Base-by-base conservation (phyloP, 345 rosid species). In the Anacardium occidentale region DNA sequence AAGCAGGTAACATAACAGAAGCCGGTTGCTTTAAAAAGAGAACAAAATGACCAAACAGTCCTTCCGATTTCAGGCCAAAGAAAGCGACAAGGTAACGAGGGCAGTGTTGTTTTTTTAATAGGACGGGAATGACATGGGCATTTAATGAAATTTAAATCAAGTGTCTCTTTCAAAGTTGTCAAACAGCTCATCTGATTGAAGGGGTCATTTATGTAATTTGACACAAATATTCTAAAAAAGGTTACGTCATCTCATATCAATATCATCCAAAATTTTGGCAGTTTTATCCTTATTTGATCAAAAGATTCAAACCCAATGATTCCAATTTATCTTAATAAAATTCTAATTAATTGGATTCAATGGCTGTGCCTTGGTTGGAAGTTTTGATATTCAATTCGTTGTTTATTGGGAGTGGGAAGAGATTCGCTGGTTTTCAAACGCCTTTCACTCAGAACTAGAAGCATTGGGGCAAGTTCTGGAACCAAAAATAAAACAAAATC, bases 401-500 rank as follows among this genome's bases (percentile, higher is more conserved):
- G 34, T 61, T 51, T 48, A 56, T 75, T 68, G 75, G 77, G 72
- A 78, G 75, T 53, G 72, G 42, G 58, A 64, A 55, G 62, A 74
- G 82, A 76, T 80, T 79, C 75, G 72, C 22, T 65, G 70, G 74
- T 69, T 57, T 21, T 48, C 40, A n/a, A 10, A 65, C 68, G 60
- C 37, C 65, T 4, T 75, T 80, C 83, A 59, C 88, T 69, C 1
- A 29, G 48, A 81, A 56, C 87, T 34, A 87, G 77, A 77, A 75
- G 50, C 80, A 14, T 79, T n/a, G 85, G 83, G 70, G 32, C 52
- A 10, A 20, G 77, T 26, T 64, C 44, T n/a, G 13, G 7, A 22
- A 10, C 42, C 42, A 25, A 21, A 52, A 29, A 29, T 29, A 2
- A 18, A 2, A 3, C 1, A 32, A 59, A 14, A 68, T 65, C 72